Percentiles rank a stretch among this genome's conserved stretches.
Conservation (phyloP, 2,329 filamentous ascomycete species). For the Ceratocystis colombiana region DNA sequence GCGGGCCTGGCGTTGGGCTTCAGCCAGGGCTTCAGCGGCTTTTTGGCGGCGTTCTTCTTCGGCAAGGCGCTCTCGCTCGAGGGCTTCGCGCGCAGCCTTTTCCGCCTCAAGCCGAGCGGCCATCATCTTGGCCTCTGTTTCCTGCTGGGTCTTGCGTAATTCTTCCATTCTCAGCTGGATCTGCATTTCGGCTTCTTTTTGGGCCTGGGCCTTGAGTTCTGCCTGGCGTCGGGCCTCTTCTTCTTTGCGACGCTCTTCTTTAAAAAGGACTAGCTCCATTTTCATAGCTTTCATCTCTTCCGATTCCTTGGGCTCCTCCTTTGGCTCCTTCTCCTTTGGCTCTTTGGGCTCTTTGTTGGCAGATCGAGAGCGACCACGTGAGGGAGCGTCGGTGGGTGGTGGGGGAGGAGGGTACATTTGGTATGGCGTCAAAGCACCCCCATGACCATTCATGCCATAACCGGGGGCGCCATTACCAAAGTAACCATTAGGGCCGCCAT, state of each 20-base stretch:
- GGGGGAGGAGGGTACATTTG: conserved; percentile 34
- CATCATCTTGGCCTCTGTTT: conserved; percentile 35
- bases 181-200: conserved; percentile 40
- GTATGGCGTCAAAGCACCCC: conserved; percentile 19
- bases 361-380: conserved; percentile 35
- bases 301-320: conserved; percentile 31
- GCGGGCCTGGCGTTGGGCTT: conserved; percentile 34
- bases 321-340: conserved; percentile 32
- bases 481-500: conserved; percentile 28
- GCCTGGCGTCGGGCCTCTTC: conserved; percentile 39
- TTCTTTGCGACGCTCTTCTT: conserved; percentile 38
- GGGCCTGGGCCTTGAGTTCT: conserved; percentile 39
- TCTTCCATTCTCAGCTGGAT: conserved; percentile 38
- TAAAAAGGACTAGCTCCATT: conserved; percentile 46
- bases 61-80: conserved; percentile 38
- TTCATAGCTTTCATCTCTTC: conserved; percentile 50
- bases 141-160: conserved; percentile 33
- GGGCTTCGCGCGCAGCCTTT: conserved; percentile 37
- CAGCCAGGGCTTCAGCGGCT: conserved; percentile 32
- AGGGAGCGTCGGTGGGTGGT: conserved; percentile 36
- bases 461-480: conserved; percentile 31
- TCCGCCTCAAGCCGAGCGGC: conserved; percentile 40
- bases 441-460: conserved; percentile 15
- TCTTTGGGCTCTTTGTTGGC: conserved; percentile 21
- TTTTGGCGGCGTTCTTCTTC: conserved; percentile 35